Percentiles rank a stretch among this genome's conserved stretches.
phyloP scores from a whole-genome alignment of 1,284 basidiomycete species.

The Apiotrichum sp. region DNA sequence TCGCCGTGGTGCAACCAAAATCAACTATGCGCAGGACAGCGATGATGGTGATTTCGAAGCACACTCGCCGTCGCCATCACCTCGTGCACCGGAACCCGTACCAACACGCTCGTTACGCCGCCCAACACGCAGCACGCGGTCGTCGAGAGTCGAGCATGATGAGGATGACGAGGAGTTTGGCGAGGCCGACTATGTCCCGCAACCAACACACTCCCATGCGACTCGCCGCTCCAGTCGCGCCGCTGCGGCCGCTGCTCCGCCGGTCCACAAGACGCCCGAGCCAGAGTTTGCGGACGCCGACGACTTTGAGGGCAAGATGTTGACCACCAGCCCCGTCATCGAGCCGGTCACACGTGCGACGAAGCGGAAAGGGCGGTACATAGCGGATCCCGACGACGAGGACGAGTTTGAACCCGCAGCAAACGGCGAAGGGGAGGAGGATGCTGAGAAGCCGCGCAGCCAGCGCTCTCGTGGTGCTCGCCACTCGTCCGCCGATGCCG shows the following conservation, averaged over 20 bases:
- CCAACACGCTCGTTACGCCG: background rate
- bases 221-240: conserved; percentile 21
- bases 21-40: conserved; percentile 20
- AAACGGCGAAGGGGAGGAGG: conserved; percentile 1
- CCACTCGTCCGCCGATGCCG: conserved; percentile 30
- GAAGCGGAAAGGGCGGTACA: conserved; percentile 1
- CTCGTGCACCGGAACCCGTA: conserved; percentile 10
- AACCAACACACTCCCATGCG: conserved; percentile 35
- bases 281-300: conserved; percentile 39
- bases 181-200: too few species aligned
- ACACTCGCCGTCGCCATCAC: conserved; percentile 6
- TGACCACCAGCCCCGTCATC: conserved; percentile 13
- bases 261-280: background rate
- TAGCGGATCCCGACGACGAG: conserved; percentile 33
- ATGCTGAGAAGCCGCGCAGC: background rate
- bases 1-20: background rate
- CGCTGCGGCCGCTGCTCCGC: conserved; percentile 40
- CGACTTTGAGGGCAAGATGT: conserved; percentile 29
- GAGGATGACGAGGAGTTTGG: conserved; percentile 9
- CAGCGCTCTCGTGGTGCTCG: conserved; percentile 7
- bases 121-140: conserved; percentile 2
- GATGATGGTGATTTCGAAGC: conserved; percentile 20
- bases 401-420: conserved; percentile 18
- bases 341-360: background rate
- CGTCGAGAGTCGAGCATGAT: background rate